phyloP scores from a whole-genome alignment of 139 green algal genomes.

The Asterochloris sp. region DNA sequence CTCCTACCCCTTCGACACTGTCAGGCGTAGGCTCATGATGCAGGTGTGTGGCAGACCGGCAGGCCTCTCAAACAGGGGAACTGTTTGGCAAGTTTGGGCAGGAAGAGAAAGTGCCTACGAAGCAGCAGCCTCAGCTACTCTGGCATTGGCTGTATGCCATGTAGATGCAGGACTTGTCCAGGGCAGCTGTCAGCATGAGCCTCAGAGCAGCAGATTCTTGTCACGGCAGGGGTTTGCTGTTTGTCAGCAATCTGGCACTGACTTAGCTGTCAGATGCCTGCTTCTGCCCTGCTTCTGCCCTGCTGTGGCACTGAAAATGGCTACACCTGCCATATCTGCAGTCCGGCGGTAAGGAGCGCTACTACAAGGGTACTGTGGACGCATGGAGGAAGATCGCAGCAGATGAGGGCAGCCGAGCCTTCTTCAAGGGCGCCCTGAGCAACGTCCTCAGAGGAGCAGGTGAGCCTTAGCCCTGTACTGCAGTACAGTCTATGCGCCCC shows the following conservation, averaged over 20 bases:
- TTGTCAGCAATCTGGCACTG: too few species aligned
- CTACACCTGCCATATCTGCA: constrained; percentile 26
- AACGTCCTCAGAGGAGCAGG: constrained; percentile 77
- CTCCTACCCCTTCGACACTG: constrained; percentile 99
- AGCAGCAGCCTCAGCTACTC: too few species aligned
- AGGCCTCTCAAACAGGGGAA: too few species aligned
- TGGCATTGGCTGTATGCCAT: too few species aligned
- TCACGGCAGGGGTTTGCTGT: too few species aligned
- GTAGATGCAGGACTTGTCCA: too few species aligned
- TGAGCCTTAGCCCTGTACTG: constrained; percentile 49
- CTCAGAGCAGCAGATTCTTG: too few species aligned
- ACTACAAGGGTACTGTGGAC: constrained; percentile 92
- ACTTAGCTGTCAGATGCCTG: not conserved
- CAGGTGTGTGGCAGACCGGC: constrained; percentile 36
- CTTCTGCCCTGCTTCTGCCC: not conserved
- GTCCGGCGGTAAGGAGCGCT: constrained; percentile 75
- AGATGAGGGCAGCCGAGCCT: constrained; percentile 89
- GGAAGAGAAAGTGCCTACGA: too few species aligned
- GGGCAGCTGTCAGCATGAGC: too few species aligned
- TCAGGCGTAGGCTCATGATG: constrained; percentile 99
- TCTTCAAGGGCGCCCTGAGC: constrained; percentile 88
- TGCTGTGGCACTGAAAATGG: not conserved
- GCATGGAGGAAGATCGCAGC: constrained; percentile 89
- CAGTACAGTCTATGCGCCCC: constrained; percentile 3
- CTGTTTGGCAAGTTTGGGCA: too few species aligned